Evolutionary conservation across 2,329 filamentous ascomycete species (phyloP), one percentile per base, ranked within the genome.

Genomic region (Pseudocercospora musae): DNA sequence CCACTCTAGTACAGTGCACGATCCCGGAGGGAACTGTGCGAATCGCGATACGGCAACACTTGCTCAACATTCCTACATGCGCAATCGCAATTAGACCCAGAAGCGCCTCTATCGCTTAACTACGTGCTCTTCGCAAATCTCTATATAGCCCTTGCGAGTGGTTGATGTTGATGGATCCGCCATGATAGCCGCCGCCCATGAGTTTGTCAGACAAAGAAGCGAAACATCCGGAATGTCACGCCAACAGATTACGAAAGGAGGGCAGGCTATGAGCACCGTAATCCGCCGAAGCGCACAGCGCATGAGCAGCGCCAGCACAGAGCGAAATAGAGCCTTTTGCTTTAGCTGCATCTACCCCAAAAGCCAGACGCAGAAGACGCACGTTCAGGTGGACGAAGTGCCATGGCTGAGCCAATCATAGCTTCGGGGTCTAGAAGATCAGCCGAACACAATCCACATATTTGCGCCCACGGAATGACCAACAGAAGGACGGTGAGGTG

Each of bases 331-430:
- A 57, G 52, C 44, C 40, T 57, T 60, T 31, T 53, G 37, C 58
- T 62, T 52, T 65, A 65, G 63, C 63, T 62, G 63, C 63, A 65
- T 52, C 48, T 57, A 62, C 50, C 57, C 53, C 60, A 64, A 52
- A 42, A 56, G 58, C 58, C 62, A 64, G 60, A 62, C 52, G 60
- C 57, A 48, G 59, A 53, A 59, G 50, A 57, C 57, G 61, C 61
- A 63, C 57, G 61, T 52, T 57, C 52, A 56, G 56, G 57, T 52
- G 57, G 60, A 59, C 44, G 52, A 33, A 53, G 33, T 54, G 27
- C 48, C 59, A 59, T 53, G 61, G 48, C 48, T 58, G 57, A 57
- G 55, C 60, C 60, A 62, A 62, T 62, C 57, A 62, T 46, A 59
- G 48, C 54, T 31, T 46, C 50, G 50, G 37, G 55, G 44, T 52